phyloP scores from a whole-genome alignment of 164 flowering plant genomes.

The Nelumbo lutea region DNA sequence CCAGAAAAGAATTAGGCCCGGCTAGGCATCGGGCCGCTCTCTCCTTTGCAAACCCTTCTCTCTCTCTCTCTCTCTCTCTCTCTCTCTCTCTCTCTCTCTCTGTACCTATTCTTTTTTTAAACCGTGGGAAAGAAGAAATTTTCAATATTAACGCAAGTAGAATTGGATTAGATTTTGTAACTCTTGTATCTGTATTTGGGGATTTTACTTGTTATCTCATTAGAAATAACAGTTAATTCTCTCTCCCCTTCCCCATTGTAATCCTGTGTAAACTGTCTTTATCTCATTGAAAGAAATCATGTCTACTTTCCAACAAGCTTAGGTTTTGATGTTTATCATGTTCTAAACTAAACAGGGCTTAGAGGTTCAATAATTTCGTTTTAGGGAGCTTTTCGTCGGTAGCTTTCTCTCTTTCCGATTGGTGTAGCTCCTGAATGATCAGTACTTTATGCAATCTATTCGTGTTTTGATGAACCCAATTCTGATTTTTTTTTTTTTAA shows the following conservation, averaged over 20 bases:
- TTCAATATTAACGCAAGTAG: background rate
- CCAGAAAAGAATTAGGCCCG: conserved; percentile 70
- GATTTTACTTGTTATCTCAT: conserved; percentile 2
- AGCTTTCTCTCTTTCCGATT: background rate
- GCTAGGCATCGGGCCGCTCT: conserved; percentile 12
- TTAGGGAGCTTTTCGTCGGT: too few species aligned
- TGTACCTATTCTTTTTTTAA: background rate
- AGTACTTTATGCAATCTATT: background rate
- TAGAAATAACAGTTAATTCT: conserved; percentile 19
- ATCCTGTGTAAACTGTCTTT: conserved; percentile 7
- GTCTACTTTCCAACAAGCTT: background rate
- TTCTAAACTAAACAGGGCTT: background rate
- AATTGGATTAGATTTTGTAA: conserved; percentile 8
- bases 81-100: background rate
- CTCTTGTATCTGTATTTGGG: conserved; percentile 9
- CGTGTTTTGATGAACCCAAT: background rate
- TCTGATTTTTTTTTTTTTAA: background rate
- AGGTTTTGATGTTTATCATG: background rate
- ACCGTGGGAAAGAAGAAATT: background rate
- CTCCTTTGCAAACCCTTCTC: too few species aligned
- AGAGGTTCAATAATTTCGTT: background rate
- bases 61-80: background rate
- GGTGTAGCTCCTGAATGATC: background rate
- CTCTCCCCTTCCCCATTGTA: conserved; percentile 11
- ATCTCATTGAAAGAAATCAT: conserved; percentile 15